Base-by-base conservation (phyloP, 2,329 filamentous ascomycete genomes). In the Monascus ruber region DNA sequence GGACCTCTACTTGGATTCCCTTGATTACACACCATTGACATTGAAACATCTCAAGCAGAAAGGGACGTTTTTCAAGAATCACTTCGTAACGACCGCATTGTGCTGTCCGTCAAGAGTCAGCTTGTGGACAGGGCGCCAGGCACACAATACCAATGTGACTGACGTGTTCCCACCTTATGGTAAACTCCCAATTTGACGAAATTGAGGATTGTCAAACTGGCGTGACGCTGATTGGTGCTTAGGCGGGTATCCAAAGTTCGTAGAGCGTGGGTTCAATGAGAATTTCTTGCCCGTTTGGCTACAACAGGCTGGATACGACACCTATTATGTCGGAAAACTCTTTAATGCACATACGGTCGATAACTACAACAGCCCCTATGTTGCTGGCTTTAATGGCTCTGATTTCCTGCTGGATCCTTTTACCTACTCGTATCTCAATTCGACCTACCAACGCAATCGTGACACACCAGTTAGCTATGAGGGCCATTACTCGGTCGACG, bases 91-190 rank as follows among this genome's bases (percentile, higher is more conserved):
- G 0, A 75, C 77, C 0, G 69, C 81, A 0, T 56, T 82, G 1
- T 84, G 81, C 55, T 85, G 81, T 47, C 81, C 81, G 0, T 77
- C 79, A 0, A 67, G 81, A 2, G 80, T 81, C 2, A 75, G 71
- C 9, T 56, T 84, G 1, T 76, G 72, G 71, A 83, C 79, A 0
- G 80, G 81, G 0, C 75, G 74, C 50, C 70, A 75, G 5, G 76
- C 79, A 0, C 81, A 85, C 48, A 83, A 83, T 46, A 83, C 79
- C 0, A 84, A 84, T 47, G 77, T 84, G 1, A 84, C 81, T 0
- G 69, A 73, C 49, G 68, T 74, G 1, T 56, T 54, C 1, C 59
- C 74, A 35, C 74, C 72, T 7, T 74, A 74, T 42, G 72, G 69
- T 47, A 24, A 5, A 25, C n/a, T 11, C 5, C 17, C 9, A 7